A percentile compares a stretch with the other conserved stretches of the same genome.
Conservation (phyloP, 2,329 filamentous ascomycete species). For the Arachnopeziza araneosa region DNA sequence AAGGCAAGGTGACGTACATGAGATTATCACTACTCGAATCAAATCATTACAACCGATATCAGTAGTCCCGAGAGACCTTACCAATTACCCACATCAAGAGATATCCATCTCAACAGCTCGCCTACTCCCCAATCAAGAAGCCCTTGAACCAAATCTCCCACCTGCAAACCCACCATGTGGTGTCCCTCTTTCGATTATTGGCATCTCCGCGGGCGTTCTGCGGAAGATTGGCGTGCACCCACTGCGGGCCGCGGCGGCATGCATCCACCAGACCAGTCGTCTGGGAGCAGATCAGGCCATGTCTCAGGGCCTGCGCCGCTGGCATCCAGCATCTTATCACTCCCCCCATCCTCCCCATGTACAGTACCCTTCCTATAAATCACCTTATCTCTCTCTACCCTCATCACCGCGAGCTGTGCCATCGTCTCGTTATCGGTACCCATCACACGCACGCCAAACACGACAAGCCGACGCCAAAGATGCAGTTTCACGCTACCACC, state of each 20-base stretch:
- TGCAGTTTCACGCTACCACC: background rate
- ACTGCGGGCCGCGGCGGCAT: background rate
- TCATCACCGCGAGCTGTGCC: too few species aligned
- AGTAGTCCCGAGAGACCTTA: too few species aligned
- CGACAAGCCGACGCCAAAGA: background rate
- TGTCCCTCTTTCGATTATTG: too few species aligned
- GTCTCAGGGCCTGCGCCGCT: background rate
- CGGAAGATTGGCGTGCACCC: background rate
- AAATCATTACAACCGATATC: too few species aligned
- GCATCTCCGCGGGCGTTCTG: too few species aligned
- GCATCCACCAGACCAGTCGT: background rate
- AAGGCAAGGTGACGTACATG: background rate
- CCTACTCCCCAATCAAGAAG: too few species aligned
- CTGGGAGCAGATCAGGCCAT: background rate
- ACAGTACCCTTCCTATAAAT: background rate
- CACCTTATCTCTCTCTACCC: background rate
- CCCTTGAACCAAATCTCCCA: too few species aligned
- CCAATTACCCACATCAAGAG: too few species aligned
- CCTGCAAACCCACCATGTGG: too few species aligned
- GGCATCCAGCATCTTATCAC: background rate
- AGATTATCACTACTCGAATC: too few species aligned
- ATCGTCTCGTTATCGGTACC: background rate
- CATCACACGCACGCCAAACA: background rate
- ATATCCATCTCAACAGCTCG: too few species aligned
- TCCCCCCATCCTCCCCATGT: background rate